phyloP scores from a whole-genome alignment of 257 asterid species.

The Solanum sitiens region DNA sequence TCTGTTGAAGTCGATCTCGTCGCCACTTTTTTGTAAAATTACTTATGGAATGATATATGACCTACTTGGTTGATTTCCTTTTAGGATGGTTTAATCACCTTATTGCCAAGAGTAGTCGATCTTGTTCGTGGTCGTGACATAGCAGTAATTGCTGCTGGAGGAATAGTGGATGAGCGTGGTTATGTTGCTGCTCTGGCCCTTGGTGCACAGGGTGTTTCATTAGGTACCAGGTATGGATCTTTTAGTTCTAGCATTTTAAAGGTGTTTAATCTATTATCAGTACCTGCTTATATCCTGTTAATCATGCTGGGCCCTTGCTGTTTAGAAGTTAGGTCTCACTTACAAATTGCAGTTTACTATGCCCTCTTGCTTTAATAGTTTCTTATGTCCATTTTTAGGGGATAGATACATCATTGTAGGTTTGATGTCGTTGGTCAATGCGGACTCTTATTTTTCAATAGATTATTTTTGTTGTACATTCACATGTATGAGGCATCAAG shows the following conservation, averaged over 20 bases:
- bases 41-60: background rate
- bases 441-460: background rate
- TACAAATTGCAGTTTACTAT: background rate
- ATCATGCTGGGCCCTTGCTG: background rate
- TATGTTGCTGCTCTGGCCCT: conserved; percentile 90
- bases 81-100: conserved; percentile 54
- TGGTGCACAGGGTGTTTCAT: conserved; percentile 75
- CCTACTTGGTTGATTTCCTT: background rate
- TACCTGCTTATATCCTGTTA: background rate
- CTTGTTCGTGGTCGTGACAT: conserved; percentile 37
- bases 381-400: background rate
- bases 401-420: background rate
- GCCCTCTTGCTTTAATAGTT: background rate
- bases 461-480: background rate
- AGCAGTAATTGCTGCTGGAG: conserved; percentile 78
- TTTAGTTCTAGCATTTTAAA: background rate
- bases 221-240: conserved; percentile 65
- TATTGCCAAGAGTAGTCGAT: conserved; percentile 75
- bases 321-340: background rate
- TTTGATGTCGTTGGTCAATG: background rate
- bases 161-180: conserved; percentile 87
- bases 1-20: background rate
- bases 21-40: background rate
- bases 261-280: background rate
- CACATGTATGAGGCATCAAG: background rate